These are phyloP conservation scores for Microbotryum scabiosae DNA, from an alignment of 1,284 basidiomycete genomes.

Conservation along the genomic window DNA sequence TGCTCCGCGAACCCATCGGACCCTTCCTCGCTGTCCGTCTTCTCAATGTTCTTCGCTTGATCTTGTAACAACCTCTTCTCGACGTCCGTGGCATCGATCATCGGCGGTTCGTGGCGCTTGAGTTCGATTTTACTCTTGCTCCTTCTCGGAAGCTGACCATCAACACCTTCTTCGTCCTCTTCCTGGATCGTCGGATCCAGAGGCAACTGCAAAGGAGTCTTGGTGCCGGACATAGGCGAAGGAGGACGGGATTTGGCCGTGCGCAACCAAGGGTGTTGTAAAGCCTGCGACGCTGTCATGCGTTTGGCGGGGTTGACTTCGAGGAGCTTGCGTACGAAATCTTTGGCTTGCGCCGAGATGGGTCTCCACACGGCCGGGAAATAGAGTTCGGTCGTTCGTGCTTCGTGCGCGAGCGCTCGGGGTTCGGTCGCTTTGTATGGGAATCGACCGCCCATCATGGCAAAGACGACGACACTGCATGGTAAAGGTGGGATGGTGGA, in stretches of 20 bases:
- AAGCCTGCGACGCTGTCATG: constrained; percentile 24
- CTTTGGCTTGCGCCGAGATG: constrained; percentile 31
- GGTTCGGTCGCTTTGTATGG: constrained; percentile 26
- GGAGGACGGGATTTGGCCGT: constrained; percentile 21
- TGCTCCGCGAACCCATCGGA: background rate
- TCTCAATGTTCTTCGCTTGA: no score
- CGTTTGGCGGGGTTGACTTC: constrained; percentile 29
- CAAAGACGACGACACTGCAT: background rate
- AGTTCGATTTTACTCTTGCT: constrained; percentile 4
- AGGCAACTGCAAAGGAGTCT: background rate
- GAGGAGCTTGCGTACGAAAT: constrained; percentile 25
- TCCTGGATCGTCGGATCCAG: background rate
- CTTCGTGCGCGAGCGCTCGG: constrained; percentile 22
- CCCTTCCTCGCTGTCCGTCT: no score
- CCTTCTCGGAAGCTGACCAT: background rate
- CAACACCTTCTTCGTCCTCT: background rate
- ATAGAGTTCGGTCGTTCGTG: constrained; percentile 26
- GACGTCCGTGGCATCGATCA: constrained; percentile 12
- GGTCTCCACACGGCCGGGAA: constrained; percentile 31
- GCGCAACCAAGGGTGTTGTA: constrained; percentile 30
- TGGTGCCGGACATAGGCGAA: constrained; percentile 1
- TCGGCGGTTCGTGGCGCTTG: constrained; percentile 11
- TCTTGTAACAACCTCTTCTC: constrained; percentile 10
- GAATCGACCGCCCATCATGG: constrained; percentile 26
- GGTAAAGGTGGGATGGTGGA: no score